A percentile compares a stretch with the other conserved stretches of the same genome.
Conservation (phyloP, 768 basidiomycete genomes). For the Termitomyces sp. region DNA sequence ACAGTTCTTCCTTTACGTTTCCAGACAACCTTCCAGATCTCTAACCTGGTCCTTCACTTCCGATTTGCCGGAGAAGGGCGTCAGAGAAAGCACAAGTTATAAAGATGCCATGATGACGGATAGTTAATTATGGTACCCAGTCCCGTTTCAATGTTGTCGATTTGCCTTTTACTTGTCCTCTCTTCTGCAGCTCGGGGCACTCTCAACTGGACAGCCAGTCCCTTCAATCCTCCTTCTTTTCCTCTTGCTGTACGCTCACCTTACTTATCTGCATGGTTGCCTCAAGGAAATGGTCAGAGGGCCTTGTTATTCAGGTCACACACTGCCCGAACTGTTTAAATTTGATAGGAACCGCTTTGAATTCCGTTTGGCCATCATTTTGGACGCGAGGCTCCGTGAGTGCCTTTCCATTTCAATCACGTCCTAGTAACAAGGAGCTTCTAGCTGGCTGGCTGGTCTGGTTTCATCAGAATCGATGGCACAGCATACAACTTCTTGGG, state of each 20-base stretch:
- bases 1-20: neutral
- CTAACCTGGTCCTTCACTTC: neutral
- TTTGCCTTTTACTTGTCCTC: slow-evolving; percentile 1
- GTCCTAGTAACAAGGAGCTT: neutral
- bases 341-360: slow-evolving; percentile 29
- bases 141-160: neutral
- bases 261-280: slow-evolving; percentile 62
- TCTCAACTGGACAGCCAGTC: slow-evolving; percentile 38
- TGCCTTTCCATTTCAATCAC: neutral
- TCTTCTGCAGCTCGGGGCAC: slow-evolving; percentile 19
- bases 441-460: slow-evolving; percentile 60
- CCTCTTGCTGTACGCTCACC: slow-evolving; percentile 63
- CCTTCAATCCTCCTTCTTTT: slow-evolving; percentile 52
- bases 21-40: neutral
- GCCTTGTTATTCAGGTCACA: neutral
- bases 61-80: neutral
- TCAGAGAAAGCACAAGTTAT: neutral
- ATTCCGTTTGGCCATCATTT: slow-evolving; percentile 57
- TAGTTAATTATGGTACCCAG: neutral
- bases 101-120: neutral
- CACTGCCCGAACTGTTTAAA: neutral
- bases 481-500: slow-evolving; percentile 52
- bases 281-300: slow-evolving; percentile 41
- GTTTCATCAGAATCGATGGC: slow-evolving; percentile 55
- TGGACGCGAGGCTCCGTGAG: slow-evolving; percentile 53